Evolutionary conservation across 1,284 basidiomycete genomes (phyloP).

Genomic region (Marasmius tenuissimus): DNA sequence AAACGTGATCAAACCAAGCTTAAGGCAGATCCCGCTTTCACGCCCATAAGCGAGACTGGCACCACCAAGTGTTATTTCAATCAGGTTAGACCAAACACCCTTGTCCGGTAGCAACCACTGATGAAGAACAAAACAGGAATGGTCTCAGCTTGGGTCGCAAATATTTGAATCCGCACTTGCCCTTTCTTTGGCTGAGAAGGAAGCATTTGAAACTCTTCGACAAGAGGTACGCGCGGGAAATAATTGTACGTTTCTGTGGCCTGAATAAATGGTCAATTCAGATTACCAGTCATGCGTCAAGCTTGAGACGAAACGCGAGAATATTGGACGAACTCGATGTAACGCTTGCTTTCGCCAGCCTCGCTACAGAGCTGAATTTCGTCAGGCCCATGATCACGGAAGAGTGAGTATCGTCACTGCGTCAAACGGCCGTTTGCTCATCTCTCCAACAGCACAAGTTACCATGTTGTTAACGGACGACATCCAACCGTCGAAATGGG

Average conservation of each 20-base stretch:
- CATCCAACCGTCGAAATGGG: conserved; percentile 95
- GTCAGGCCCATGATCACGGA: conserved; percentile 72
- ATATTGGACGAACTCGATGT: conserved; percentile 92
- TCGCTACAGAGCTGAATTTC: conserved; percentile 81
- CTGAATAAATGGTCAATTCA: conserved; percentile 28
- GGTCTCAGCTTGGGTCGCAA: conserved; percentile 70
- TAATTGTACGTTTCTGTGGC: background rate
- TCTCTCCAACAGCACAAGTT: conserved; percentile 46
- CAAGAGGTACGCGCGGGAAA: conserved; percentile 49
- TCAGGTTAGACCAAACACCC: conserved; percentile 39
- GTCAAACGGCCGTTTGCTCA: background rate
- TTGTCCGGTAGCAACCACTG: conserved; percentile 5
- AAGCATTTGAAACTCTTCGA: conserved; percentile 70
- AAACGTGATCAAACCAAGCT: conserved; percentile 59
- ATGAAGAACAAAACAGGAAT: conserved; percentile 47
- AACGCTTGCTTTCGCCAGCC: conserved; percentile 76
- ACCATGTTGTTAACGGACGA: conserved; percentile 77
- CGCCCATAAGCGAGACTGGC: conserved; percentile 57
- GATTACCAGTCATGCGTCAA: conserved; percentile 60
- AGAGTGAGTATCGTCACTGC: conserved; percentile 52
- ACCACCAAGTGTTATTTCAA: conserved; percentile 74
- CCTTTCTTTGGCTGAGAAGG: conserved; percentile 62
- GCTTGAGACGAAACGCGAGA: conserved; percentile 74
- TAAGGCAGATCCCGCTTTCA: conserved; percentile 48
- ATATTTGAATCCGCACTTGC: conserved; percentile 60